Conservation (phyloP, 352 stramenopile genomes). For the Phytopythium montanum region DNA sequence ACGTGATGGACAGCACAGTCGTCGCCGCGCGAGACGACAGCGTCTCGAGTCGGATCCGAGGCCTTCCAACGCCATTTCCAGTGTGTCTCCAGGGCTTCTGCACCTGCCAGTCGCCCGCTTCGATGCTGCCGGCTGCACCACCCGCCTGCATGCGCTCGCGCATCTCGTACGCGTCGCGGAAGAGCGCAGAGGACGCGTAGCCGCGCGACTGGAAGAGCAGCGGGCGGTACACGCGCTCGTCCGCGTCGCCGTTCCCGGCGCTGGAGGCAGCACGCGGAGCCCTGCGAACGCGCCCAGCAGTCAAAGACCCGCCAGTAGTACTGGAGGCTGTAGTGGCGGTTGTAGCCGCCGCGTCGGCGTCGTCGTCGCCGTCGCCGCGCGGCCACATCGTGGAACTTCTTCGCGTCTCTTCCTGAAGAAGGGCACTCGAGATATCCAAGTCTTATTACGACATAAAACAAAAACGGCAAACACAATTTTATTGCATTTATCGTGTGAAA, state of each 20-base stretch:
- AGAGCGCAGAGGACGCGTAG: conserved; percentile 81
- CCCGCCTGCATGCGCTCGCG: conserved; percentile 39
- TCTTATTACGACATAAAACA: too few species aligned
- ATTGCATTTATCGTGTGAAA: too few species aligned
- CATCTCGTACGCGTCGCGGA: conserved; percentile 79
- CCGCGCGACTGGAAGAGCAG: conserved; percentile 76
- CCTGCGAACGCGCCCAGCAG: not conserved
- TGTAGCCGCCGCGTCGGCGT: not conserved
- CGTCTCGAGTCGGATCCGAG: conserved; percentile 78
- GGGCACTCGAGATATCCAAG: too few species aligned
- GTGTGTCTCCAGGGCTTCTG: conserved; percentile 13
- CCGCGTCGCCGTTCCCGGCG: conserved; percentile 5
- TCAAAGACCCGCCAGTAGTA: not conserved
- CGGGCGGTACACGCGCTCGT: conserved; percentile 65
- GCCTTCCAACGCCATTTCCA: conserved; percentile 13
- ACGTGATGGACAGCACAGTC: conserved; percentile 72
- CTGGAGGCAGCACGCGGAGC: not conserved
- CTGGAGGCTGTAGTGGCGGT: too few species aligned
- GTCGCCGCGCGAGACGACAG: conserved; percentile 70
- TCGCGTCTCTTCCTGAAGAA: not conserved
- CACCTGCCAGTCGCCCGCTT: conserved; percentile 7
- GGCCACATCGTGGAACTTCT: not conserved
- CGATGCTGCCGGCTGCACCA: not conserved
- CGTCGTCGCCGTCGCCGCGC: not conserved
- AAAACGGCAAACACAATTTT: too few species aligned